These are phyloP conservation scores for Trametes coccinea DNA, from an alignment of 768 basidiomycete genomes.

Conservation along the genomic window DNA sequence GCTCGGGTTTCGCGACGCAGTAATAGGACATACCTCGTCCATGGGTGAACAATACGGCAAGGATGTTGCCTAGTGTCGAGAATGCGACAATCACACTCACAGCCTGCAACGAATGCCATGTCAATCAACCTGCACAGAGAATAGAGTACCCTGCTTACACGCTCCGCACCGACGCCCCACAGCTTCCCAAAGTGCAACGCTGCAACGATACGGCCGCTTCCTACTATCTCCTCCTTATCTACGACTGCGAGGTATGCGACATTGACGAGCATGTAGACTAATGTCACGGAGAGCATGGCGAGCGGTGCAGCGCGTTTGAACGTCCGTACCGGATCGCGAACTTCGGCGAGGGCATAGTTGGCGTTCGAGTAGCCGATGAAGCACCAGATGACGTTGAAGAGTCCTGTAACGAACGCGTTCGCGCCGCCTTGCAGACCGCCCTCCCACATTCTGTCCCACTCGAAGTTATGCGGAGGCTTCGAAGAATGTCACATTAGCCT, in stretches of 20 bases:
- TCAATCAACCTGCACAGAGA: background rate
- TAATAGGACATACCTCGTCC: constrained; percentile 50
- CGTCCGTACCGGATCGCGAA: constrained; percentile 67
- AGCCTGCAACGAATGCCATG: constrained; percentile 36
- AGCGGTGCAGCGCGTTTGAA: constrained; percentile 70
- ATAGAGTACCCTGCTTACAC: constrained; percentile 36
- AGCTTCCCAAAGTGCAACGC: constrained; percentile 76
- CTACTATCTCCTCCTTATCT: constrained; percentile 65
- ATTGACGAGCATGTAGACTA: constrained; percentile 65
- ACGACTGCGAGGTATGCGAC: constrained; percentile 76
- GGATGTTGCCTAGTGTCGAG: constrained; percentile 63
- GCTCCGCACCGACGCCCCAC: constrained; percentile 62
- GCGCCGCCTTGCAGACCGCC: constrained; percentile 50
- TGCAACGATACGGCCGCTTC: constrained; percentile 66
- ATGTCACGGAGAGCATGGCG: constrained; percentile 58
- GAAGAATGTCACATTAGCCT: no score
- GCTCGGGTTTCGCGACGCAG: no score
- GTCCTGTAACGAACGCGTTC: constrained; percentile 62
- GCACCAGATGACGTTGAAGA: constrained; percentile 76
- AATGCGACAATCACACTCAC: constrained; percentile 64
- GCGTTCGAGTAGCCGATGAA: constrained; percentile 74
- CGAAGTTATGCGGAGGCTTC: constrained; percentile 52
- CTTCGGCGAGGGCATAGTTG: constrained; percentile 73
- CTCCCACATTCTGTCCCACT: constrained; percentile 64
- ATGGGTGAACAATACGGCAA: constrained; percentile 65